Conservation (phyloP, 768 basidiomycete genomes). For the Lactarius psammicola region DNA sequence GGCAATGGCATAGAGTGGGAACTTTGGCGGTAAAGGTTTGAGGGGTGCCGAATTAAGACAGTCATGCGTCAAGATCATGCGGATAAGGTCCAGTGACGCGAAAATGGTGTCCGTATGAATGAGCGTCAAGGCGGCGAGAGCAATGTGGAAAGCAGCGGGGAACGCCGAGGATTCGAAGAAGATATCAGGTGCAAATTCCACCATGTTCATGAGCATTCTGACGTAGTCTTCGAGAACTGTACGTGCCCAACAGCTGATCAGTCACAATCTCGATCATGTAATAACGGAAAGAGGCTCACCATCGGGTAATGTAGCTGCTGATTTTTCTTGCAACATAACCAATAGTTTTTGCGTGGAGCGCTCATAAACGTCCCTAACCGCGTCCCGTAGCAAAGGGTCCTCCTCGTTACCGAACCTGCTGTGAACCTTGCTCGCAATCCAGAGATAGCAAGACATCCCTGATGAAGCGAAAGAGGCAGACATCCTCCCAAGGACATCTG, state of each 20-base stretch:
- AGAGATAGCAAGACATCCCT: constrained; percentile 83
- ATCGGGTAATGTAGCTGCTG: constrained; percentile 79
- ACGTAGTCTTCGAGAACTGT: constrained; percentile 93
- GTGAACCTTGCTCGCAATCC: constrained; percentile 91
- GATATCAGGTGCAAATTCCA: constrained; percentile 66
- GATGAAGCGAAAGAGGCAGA: constrained; percentile 73
- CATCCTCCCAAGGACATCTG: constrained; percentile 74
- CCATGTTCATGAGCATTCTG: constrained; percentile 70
- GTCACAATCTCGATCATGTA: constrained; percentile 3
- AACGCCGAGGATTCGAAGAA: constrained; percentile 79
- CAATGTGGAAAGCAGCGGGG: constrained; percentile 70
- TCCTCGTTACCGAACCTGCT: constrained; percentile 69
- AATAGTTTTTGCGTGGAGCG: constrained; percentile 70
- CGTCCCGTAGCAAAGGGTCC: constrained; percentile 50
- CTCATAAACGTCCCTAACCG: constrained; percentile 70
- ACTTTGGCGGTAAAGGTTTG: constrained; percentile 55
- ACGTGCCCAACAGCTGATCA: background rate
- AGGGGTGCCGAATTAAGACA: constrained; percentile 47
- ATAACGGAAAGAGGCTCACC: constrained; percentile 53
- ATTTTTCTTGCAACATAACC: constrained; percentile 61
- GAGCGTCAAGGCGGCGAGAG: constrained; percentile 77
- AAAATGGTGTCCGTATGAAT: constrained; percentile 82
- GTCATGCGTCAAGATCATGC: constrained; percentile 72
- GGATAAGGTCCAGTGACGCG: constrained; percentile 78
- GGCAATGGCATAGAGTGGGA: constrained; percentile 55